Evolutionary conservation across 1,139 yeast genomes (phyloP).

Genomic region (Pichia sp.): DNA sequence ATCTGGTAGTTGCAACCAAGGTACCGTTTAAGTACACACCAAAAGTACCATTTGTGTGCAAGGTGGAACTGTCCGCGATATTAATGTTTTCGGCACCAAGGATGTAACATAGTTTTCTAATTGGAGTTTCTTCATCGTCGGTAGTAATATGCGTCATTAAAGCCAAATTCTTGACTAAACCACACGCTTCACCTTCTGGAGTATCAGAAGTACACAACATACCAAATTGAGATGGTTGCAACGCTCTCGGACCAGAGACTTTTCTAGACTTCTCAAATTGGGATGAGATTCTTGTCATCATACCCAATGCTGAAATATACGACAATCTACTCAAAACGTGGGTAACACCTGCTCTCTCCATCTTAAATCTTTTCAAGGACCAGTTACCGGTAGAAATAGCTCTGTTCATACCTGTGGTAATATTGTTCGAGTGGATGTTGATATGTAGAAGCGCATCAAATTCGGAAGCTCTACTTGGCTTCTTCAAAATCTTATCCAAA

Average conservation of each 20-base stretch:
- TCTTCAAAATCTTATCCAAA: constrained; percentile 87
- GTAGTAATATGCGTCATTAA: constrained; percentile 98
- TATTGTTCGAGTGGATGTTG: constrained; percentile 84
- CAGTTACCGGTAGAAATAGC: constrained; percentile 99
- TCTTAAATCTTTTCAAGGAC: constrained; percentile 97
- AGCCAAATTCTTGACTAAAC: constrained; percentile 92
- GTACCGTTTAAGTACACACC: constrained; percentile 94
- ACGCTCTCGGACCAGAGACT: constrained; percentile 98
- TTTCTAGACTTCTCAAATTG: constrained; percentile 97
- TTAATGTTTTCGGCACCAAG: constrained; percentile 88
- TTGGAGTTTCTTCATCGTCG: constrained; percentile 93
- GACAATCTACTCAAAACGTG: constrained; percentile 89
- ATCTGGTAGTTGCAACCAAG: constrained; percentile 79
- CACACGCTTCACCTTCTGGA: constrained; percentile 99
- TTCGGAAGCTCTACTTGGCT: constrained; percentile 91
- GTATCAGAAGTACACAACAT: constrained; percentile 99
- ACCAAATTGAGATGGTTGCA: constrained; percentile 98
- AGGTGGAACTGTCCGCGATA: constrained; percentile 73
- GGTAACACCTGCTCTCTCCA: constrained; percentile 99
- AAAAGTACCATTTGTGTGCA: constrained; percentile 69
- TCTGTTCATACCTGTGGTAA: constrained; percentile 89
- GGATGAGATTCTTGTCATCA: constrained; percentile 99
- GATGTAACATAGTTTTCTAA: constrained; percentile 64
- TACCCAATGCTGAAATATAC: constrained; percentile 92
- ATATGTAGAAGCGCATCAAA: constrained; percentile 89